Base-by-base conservation (phyloP, 2,329 filamentous ascomycete genomes). In the Pseudocercospora musae region DNA sequence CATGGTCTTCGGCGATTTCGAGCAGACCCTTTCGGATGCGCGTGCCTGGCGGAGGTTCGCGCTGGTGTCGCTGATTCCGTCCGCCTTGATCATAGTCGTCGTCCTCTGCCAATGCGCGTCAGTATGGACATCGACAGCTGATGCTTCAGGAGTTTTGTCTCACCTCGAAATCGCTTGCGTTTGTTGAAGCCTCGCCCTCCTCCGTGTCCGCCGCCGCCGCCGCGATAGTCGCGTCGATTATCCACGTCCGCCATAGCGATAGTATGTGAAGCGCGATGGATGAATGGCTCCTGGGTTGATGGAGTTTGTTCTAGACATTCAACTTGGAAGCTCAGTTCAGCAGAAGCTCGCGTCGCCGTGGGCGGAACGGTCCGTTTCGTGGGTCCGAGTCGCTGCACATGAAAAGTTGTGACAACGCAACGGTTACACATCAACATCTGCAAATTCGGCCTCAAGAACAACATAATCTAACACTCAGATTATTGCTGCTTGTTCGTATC, bases 121-220 rank as follows among this genome's bases (percentile, higher is more conserved):
- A 59, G 55, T 33, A 5, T 33, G 11, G 13, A 33, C 9, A 29
- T 50, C 27, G 29, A 8, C 13, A 46, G 27, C 44, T 50, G 7
- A 9, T 48, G 20, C 33, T 63, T 65, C 62, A 67, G 66, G 64
- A 67, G 64, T 53, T 48, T 63, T 54, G 46, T 60, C 81, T 69
- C 75, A 93, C 92, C 92, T 90, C 90, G 84, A 74, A 88, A 89
- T 74, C 92, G 85, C 79, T 96, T 96, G 76, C 89, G 87, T 71
- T 85, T 86, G 75, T 87, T 68, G 75, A 76, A 70, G 73, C 84
- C 80, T 62, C 81, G 27, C 9, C 58, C 58, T 21, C 58, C 58
- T 6, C 57, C 62, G 2, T 55, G 75, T 61, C 83, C 83, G 74
- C 87, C 70, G 40, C 70, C 68, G 46, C 63, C 62, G 33, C 63